A percentile compares a stretch with the other conserved stretches of the same genome.
Evolutionary conservation across 257 asterid genomes (phyloP).

Genomic region (Primulina huaijiensis): DNA sequence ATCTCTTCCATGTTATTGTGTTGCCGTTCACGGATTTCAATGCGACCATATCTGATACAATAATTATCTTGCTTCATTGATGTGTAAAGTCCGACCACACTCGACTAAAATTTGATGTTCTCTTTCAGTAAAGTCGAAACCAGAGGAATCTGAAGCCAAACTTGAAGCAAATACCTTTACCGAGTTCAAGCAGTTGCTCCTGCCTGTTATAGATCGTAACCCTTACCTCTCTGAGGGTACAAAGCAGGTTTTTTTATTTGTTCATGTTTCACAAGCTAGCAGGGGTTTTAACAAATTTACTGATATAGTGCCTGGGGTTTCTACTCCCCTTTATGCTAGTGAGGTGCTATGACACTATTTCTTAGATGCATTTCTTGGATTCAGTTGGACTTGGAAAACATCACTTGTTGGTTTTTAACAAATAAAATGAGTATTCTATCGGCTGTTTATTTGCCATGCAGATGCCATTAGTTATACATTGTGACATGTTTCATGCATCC

Average conservation of each 20-base stretch:
- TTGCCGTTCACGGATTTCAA: background rate
- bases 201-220: conserved; percentile 85
- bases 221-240: conserved; percentile 94
- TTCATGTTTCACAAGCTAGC: background rate
- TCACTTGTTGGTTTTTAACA: background rate
- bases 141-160: conserved; percentile 48
- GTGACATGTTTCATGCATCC: background rate
- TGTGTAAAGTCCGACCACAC: background rate
- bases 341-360: background rate
- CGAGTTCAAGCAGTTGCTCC: conserved; percentile 80
- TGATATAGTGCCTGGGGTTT: background rate
- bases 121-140: conserved; percentile 51
- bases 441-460: background rate
- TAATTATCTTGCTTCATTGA: conserved; percentile 6
- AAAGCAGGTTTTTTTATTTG: conserved; percentile 55
- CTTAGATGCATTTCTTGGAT: background rate
- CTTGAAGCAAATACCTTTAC: conserved; percentile 51
- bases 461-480: background rate
- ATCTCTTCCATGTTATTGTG: background rate
- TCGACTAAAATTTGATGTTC: conserved; percentile 17
- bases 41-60: background rate
- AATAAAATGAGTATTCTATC: background rate
- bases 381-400: background rate
- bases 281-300: background rate
- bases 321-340: background rate